phyloP scores from a whole-genome alignment of 768 basidiomycete genomes.

The Russula virescens region DNA sequence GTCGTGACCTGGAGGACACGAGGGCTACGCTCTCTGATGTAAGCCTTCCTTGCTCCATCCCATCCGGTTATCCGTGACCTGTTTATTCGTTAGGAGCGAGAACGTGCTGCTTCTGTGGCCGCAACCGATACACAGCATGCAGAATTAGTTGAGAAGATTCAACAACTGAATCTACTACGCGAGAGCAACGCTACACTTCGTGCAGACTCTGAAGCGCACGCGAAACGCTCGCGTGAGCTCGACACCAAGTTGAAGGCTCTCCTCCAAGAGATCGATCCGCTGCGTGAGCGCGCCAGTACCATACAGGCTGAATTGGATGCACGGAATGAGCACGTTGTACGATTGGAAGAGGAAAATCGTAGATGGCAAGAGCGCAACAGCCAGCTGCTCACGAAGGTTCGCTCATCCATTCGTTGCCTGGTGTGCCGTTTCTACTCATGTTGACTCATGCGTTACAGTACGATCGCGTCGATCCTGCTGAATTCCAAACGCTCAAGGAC shows the following conservation, averaged over 20 bases:
- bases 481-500: conserved; percentile 72
- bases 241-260: conserved; percentile 56
- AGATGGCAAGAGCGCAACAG: conserved; percentile 82
- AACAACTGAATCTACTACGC: conserved; percentile 77
- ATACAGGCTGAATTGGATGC: conserved; percentile 72
- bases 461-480: conserved; percentile 83
- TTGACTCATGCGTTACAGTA: conserved; percentile 42
- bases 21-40: conserved; percentile 69
- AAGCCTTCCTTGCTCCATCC: conserved; percentile 22
- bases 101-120: conserved; percentile 63
- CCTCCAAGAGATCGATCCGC: conserved; percentile 62
- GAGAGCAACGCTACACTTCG: conserved; percentile 87
- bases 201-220: conserved; percentile 64
- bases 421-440: not conserved
- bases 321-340: conserved; percentile 55
- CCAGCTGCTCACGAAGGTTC: conserved; percentile 75
- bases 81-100: conserved; percentile 56
- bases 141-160: conserved; percentile 80
- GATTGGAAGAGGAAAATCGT: conserved; percentile 69
- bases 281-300: conserved; percentile 61
- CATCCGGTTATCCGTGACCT: not conserved
- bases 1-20: conserved; percentile 63
- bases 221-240: conserved; percentile 62
- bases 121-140: conserved; percentile 74
- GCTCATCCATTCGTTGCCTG: conserved; percentile 6